These are phyloP conservation scores for Achaetomiella virescens DNA, from an alignment of 495 filamentous ascomycete species.

Conservation along the genomic window DNA sequence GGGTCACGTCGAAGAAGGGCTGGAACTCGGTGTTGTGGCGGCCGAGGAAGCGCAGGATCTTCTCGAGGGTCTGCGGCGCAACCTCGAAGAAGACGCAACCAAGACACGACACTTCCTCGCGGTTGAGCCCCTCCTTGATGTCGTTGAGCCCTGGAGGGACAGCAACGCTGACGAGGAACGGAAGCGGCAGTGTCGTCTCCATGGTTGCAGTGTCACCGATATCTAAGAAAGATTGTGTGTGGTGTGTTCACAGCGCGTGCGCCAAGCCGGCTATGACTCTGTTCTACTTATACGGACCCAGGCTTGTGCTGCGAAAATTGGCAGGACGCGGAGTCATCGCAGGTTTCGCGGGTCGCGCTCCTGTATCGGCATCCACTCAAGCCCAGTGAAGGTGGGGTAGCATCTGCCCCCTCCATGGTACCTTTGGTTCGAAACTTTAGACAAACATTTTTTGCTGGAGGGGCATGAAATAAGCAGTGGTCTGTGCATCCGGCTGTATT, in stretches of 20 bases:
- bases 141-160: constrained; percentile 46
- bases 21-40: constrained; percentile 60
- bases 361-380: constrained; percentile 12
- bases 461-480: constrained; percentile 23
- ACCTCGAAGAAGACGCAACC: constrained; percentile 69
- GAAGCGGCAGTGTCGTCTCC: constrained; percentile 51
- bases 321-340: constrained; percentile 1
- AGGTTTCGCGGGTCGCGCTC: constrained; percentile 2
- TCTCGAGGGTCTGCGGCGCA: constrained; percentile 48
- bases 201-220: constrained; percentile 33
- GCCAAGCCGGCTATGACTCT: neutral
- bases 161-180: constrained; percentile 54
- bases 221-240: neutral
- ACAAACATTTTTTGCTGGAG: neutral
- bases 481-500: constrained; percentile 18
- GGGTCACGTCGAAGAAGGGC: constrained; percentile 70
- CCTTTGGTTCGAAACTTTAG: neutral
- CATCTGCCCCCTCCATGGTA: constrained; percentile 9
- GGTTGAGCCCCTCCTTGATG: constrained; percentile 49
- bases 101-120: constrained; percentile 71
- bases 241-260: neutral
- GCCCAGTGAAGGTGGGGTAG: constrained; percentile 2
- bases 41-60: constrained; percentile 59
- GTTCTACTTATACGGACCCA: neutral
- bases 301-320: constrained; percentile 7